Evolutionary conservation across 108 stramenopile species (phyloP).

Genomic region (Pseudonitzschia multistriata): DNA sequence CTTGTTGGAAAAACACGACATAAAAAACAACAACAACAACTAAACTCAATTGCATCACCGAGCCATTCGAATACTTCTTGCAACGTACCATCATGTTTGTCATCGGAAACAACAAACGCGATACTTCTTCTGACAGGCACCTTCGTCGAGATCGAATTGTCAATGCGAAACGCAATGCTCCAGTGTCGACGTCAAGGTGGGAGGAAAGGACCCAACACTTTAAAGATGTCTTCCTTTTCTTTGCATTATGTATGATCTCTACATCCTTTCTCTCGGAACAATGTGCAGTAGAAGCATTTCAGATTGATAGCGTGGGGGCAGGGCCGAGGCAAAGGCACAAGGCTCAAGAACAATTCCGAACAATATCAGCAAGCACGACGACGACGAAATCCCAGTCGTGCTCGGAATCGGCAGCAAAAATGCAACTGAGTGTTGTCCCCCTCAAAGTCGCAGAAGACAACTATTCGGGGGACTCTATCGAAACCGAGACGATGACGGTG

Average conservation of each 20-base stretch:
- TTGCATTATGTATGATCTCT: not conserved
- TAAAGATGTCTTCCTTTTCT: not conserved
- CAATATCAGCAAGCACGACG: not conserved
- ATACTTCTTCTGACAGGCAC: no score
- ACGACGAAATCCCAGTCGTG: not conserved
- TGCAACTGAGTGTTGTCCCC: slow-evolving; percentile 4
- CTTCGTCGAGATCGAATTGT: not conserved
- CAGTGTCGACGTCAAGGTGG: not conserved
- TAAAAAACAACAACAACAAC: no score
- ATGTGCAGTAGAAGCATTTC: slow-evolving; percentile 1
- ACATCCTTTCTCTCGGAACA: not conserved
- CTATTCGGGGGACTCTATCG: not conserved
- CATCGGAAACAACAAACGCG: no score
- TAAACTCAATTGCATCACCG: no score
- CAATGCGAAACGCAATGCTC: not conserved
- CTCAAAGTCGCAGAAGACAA: not conserved
- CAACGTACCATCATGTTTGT: no score
- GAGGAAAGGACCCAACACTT: not conserved
- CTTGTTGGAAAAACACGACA: no score
- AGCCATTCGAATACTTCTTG: no score
- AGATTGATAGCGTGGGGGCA: not conserved
- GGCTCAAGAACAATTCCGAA: not conserved
- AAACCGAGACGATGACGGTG: not conserved
- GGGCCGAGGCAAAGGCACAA: not conserved
- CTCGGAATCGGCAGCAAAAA: not conserved